Conservation (phyloP, 78 protist genomes). For the Emiliania huxleyi region DNA sequence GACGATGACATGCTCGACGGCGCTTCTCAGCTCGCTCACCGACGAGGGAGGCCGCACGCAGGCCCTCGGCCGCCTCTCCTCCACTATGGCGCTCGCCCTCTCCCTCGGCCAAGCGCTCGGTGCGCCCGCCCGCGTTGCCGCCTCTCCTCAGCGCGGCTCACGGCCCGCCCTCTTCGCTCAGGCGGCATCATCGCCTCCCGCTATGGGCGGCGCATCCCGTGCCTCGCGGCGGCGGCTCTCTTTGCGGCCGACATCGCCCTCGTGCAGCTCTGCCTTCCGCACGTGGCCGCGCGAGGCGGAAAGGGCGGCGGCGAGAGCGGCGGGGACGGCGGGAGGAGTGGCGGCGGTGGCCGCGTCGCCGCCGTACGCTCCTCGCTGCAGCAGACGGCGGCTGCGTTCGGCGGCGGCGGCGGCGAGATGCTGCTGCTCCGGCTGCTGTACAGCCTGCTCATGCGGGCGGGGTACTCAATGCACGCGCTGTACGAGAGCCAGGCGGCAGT, state of each 20-base stretch:
- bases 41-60: neutral
- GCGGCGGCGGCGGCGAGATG: neutral
- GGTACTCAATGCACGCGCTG: neutral
- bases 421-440: neutral
- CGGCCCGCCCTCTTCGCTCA: neutral
- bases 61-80: neutral
- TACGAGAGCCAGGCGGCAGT: too few relatives aligned
- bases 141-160: too few relatives aligned
- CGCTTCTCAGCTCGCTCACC: neutral
- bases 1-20: conserved; percentile 17
- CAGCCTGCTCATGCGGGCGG: neutral
- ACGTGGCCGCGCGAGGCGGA: neutral
- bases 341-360: too few relatives aligned
- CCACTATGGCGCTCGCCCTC: neutral
- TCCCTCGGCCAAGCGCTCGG: neutral
- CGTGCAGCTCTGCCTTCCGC: neutral
- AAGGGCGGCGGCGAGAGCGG: too few relatives aligned
- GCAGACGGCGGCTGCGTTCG: neutral
- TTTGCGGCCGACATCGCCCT: neutral
- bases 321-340: too few relatives aligned
- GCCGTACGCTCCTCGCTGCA: neutral
- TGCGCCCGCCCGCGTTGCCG: too few relatives aligned
- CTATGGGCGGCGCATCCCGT: neutral
- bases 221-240: neutral
- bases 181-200: neutral